phyloP scores from a whole-genome alignment of 2,329 filamentous ascomycete species.

The Ophiostoma quercus region DNA sequence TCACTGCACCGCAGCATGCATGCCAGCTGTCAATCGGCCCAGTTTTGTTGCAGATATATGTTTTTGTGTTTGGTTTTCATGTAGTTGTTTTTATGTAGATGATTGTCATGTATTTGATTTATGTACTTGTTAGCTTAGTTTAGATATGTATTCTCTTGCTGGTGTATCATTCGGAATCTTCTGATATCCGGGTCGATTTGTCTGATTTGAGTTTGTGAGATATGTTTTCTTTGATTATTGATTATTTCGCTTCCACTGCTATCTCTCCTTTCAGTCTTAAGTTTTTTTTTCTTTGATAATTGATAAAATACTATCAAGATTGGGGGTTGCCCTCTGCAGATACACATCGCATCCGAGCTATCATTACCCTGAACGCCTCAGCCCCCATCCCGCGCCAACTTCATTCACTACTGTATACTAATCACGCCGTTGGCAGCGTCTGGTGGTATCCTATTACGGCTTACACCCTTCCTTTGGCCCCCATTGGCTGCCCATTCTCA shows the following conservation, averaged over 20 bases:
- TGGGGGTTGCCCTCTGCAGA: no score
- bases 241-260: not conserved
- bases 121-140: not conserved
- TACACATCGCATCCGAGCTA: no score
- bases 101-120: no score
- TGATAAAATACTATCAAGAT: no score
- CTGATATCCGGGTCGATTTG: not conserved
- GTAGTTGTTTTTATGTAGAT: not conserved
- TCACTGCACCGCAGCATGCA: not conserved
- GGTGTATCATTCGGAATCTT: not conserved
- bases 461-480: not conserved
- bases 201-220: not conserved
- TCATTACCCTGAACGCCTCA: no score
- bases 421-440: not conserved
- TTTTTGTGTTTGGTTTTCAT: not conserved
- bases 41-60: not conserved
- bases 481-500: not conserved
- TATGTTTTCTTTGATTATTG: not conserved
- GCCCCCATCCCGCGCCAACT: not conserved
- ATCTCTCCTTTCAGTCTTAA: not conserved
- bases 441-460: not conserved
- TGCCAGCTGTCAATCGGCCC: conserved; percentile 10
- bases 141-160: not conserved
- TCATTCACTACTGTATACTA: not conserved
- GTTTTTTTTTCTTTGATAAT: not conserved